These are phyloP conservation scores for Suhomyces canberraensis DNA, from an alignment of 805 yeast species.

Conservation along the genomic window DNA sequence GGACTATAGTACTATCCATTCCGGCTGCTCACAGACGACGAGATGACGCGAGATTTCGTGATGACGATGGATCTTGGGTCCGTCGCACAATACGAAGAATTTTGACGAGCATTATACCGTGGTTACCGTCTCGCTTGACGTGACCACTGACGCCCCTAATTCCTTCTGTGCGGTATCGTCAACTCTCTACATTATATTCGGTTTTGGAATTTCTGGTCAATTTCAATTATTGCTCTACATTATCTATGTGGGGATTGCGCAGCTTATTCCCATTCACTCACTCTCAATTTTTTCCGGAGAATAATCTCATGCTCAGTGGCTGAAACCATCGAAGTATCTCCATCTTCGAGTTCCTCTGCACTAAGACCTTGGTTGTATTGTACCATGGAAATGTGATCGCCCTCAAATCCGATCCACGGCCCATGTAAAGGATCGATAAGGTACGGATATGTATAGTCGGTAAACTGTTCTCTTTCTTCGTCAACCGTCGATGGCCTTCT, in stretches of 20 bases:
- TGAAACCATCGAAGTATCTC: constrained; percentile 15
- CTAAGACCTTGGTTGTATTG: constrained; percentile 20
- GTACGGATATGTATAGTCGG: constrained; percentile 50
- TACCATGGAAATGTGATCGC: constrained; percentile 45
- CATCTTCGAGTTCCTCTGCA: constrained; percentile 17
- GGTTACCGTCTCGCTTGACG: neutral
- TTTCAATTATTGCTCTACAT: too few species aligned
- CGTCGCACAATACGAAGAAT: too few species aligned
- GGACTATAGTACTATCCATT: too few species aligned
- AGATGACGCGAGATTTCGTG: too few species aligned
- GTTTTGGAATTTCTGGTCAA: too few species aligned
- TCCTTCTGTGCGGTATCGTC: neutral
- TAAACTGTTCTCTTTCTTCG: constrained; percentile 52
- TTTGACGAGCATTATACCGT: neutral
- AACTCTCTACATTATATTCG: too few species aligned
- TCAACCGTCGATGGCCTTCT: constrained; percentile 51
- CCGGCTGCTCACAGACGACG: too few species aligned
- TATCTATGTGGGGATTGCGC: too few species aligned
- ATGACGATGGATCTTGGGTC: too few species aligned
- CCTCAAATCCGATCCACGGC: constrained; percentile 57
- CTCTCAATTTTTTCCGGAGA: constrained; percentile 23
- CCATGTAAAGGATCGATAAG: constrained; percentile 48
- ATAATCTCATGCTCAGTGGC: constrained; percentile 20
- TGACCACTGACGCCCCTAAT: neutral
- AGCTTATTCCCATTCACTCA: constrained; percentile 37